Conservation (phyloP, 345 rosid species). For the Corchorus olitorius region DNA sequence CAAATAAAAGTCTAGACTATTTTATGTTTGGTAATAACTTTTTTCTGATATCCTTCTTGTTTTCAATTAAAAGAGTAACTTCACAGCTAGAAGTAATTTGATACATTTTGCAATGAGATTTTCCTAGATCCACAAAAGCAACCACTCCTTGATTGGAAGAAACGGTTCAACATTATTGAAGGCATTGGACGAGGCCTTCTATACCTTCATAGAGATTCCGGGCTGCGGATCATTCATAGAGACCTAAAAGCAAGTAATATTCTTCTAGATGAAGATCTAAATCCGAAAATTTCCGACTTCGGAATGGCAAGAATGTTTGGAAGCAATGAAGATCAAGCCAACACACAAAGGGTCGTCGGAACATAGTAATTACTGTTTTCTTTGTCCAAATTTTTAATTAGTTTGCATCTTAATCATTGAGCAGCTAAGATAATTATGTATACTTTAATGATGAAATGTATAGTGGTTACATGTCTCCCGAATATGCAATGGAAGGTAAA, state of each 20-base stretch:
- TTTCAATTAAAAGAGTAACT: no score
- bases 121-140: slow-evolving; percentile 13
- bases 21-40: slow-evolving; percentile 22
- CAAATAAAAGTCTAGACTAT: slow-evolving; percentile 29
- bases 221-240: slow-evolving; percentile 32
- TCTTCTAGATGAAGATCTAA: slow-evolving; percentile 30
- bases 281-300: slow-evolving; percentile 38
- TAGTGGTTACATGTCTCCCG: slow-evolving; percentile 13
- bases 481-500: slow-evolving; percentile 6
- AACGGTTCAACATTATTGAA: slow-evolving; percentile 18
- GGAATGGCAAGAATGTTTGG: slow-evolving; percentile 38
- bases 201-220: slow-evolving; percentile 35
- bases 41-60: no score
- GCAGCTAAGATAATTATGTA: neutral
- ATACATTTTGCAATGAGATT: no score
- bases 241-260: slow-evolving; percentile 37
- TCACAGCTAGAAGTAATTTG: no score
- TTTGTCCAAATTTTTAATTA: neutral
- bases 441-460: neutral
- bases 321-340: slow-evolving; percentile 24
- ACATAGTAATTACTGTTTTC: slow-evolving; percentile 22
- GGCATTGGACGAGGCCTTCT: slow-evolving; percentile 30
- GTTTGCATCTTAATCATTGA: no score
- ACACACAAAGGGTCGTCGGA: slow-evolving; percentile 31
- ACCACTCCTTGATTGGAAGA: slow-evolving; percentile 17